phyloP scores from a whole-genome alignment of 371 early-diverging fungal genomes.

The Syncephalis plumigaleata region DNA sequence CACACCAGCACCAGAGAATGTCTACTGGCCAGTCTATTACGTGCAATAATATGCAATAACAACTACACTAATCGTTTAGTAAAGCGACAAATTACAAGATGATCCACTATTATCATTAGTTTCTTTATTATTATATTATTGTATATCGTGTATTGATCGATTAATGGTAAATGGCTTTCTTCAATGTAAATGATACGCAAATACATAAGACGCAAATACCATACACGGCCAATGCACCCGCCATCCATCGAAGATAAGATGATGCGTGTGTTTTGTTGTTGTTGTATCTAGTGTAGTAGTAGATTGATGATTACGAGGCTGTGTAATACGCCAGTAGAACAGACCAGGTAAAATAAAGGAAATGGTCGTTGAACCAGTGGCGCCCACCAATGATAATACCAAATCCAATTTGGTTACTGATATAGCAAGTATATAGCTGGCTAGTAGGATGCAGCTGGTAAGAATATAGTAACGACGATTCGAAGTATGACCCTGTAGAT shows the following conservation, averaged over 20 bases:
- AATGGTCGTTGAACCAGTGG: constrained; percentile 95
- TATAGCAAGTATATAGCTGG: constrained; percentile 56
- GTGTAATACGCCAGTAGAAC: constrained; percentile 36
- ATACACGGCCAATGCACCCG: neutral
- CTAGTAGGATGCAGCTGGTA: constrained; percentile 48
- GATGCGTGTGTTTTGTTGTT: neutral
- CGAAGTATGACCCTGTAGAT: neutral
- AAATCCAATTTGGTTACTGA: constrained; percentile 57
- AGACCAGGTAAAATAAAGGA: constrained; percentile 95
- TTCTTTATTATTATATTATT: no score
- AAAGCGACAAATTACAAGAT: no score
- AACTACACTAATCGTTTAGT: no score
- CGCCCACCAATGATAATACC: constrained; percentile 86
- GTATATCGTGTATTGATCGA: no score
- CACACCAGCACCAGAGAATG: neutral
- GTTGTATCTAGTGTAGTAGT: neutral
- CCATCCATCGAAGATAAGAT: neutral
- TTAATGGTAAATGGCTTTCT: no score
- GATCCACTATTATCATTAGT: no score
- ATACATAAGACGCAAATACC: neutral
- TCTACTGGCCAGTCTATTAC: neutral
- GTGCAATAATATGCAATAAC: neutral
- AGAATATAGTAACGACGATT: constrained; percentile 23
- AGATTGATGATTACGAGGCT: no score
- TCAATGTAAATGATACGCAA: neutral